Evolutionary conservation across 352 stramenopile genomes (phyloP), one percentile per base, ranked within the genome.

Genomic region (Phytophthora ohioensis): DNA sequence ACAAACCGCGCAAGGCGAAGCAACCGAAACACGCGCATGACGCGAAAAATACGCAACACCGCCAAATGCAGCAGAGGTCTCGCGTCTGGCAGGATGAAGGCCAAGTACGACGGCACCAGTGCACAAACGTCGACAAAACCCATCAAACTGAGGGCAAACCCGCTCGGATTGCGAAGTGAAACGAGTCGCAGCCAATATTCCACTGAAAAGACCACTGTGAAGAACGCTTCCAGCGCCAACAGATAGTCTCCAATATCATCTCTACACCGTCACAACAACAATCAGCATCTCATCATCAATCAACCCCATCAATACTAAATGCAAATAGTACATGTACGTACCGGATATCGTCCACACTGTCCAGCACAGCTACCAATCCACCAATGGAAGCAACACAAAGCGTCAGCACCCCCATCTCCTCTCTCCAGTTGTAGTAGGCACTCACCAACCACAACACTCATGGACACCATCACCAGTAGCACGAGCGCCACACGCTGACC

Each of bases 141-240:
- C 52, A 95, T 74, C 43, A 92, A 65, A 36, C 87, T 95, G 9
- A 90, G 69, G 36, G 82, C 71, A 57, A 88, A 96, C 57, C 79
- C 73, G 15, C 70, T 71, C 8, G 90, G 87, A n/a, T 90, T 75
- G 2, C 80, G 82, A 15, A 96, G 60, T 21, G 84, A 94, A 11
- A 88, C 49, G 3, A 94, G 57, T 6, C 90, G 87, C 12, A 95
- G 56, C 7, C 73, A 67, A 66, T 95, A 96, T 69, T 96, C 90
- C 55, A 94, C 81, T 2, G 87, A 88, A 51, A 96, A 96, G 10
- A 92, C 69, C 45, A 94, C 64, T 4, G 90, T 95, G 70, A 96
- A 96, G 64, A 95, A 90, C 6, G 92, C 81, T 48, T 96, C 90
- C 6, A 95, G 66, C 7, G 80, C 76, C 13, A 95, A 57, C 43